A percentile compares a stretch with the other conserved stretches of the same genome.
Conservation (phyloP, 2,329 filamentous ascomycete species). For the Rachicladosporium sp. region DNA sequence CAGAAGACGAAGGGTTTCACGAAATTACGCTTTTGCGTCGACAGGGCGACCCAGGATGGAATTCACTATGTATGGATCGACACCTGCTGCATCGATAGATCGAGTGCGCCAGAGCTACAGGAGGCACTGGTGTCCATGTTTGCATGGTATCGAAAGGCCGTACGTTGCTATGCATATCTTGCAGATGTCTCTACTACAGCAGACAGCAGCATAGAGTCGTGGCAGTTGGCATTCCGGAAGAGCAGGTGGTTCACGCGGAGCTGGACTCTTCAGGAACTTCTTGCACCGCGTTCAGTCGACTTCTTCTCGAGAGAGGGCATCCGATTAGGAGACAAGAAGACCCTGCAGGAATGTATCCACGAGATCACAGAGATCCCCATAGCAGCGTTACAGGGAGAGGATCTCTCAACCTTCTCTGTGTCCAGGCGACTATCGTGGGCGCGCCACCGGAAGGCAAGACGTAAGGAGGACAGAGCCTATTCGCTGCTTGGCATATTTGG, state of each 20-base stretch:
- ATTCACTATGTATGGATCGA: slow-evolving; percentile 8
- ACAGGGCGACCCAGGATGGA: slow-evolving; percentile 4
- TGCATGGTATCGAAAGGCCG: slow-evolving; percentile 10
- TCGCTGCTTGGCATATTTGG: slow-evolving; percentile 9
- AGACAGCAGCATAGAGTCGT: background rate
- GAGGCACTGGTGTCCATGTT: slow-evolving; percentile 14
- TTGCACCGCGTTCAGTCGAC: slow-evolving; percentile 5
- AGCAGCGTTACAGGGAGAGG: slow-evolving; percentile 1
- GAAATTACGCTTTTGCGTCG: slow-evolving; percentile 3
- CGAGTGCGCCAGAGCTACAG: slow-evolving; percentile 10
- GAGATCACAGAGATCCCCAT: slow-evolving; percentile 3
- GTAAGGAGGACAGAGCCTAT: slow-evolving; percentile 7
- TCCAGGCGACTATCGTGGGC: slow-evolving; percentile 7
- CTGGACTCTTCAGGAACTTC: slow-evolving; percentile 10
- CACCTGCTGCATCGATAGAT: slow-evolving; percentile 13
- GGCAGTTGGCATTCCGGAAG: slow-evolving; percentile 1
- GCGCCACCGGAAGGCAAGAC: slow-evolving; percentile 5
- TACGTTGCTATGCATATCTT: slow-evolving; percentile 11
- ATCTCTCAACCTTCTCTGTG: slow-evolving; percentile 1
- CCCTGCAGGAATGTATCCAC: slow-evolving; percentile 2
- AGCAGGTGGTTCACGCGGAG: slow-evolving; percentile 9
- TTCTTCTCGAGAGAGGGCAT: slow-evolving; percentile 6
- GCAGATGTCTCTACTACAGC: slow-evolving; percentile 5
- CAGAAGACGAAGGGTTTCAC: slow-evolving; percentile 1
- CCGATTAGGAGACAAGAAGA: slow-evolving; percentile 1